These are phyloP conservation scores for Raphidocelis subcapitata DNA, from an alignment of 139 green algal species.

Conservation along the genomic window DNA sequence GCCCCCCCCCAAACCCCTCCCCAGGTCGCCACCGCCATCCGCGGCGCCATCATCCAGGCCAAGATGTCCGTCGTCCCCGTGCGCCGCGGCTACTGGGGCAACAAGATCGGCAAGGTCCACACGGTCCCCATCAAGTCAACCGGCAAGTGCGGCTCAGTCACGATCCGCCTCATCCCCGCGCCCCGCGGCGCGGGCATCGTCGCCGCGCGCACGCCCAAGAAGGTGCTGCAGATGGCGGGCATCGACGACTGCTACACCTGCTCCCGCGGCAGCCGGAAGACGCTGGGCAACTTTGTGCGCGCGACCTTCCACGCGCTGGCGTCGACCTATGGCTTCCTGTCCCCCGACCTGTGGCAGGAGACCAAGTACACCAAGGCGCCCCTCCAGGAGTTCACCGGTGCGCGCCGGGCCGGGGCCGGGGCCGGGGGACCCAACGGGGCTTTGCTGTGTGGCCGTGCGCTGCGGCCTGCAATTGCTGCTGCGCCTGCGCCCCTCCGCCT, in stretches of 20 bases:
- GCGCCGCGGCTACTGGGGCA: constrained; percentile 98
- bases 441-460: neutral
- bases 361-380: constrained; percentile 92
- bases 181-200: constrained; percentile 97
- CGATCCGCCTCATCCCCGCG: constrained; percentile 96
- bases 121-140: constrained; percentile 92
- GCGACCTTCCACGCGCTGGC: constrained; percentile 56
- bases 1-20: no score
- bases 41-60: constrained; percentile 96
- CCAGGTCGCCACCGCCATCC: constrained; percentile 95
- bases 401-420: no score
- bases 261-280: constrained; percentile 92
- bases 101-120: constrained; percentile 95
- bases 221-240: constrained; percentile 98
- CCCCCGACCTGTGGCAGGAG: constrained; percentile 96
- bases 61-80: constrained; percentile 97
- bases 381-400: constrained; percentile 92
- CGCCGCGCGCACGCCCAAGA: constrained; percentile 96
- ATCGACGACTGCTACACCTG: constrained; percentile 99
- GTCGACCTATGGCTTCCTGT: constrained; percentile 96
- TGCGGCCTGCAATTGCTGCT: neutral
- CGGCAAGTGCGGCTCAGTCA: constrained; percentile 96
- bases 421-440: neutral
- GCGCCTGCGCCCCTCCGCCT: neutral
- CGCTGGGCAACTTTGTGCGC: constrained; percentile 99